Base-by-base conservation (phyloP, 1,139 yeast genomes). In the Lodderomyces jiufengensis region DNA sequence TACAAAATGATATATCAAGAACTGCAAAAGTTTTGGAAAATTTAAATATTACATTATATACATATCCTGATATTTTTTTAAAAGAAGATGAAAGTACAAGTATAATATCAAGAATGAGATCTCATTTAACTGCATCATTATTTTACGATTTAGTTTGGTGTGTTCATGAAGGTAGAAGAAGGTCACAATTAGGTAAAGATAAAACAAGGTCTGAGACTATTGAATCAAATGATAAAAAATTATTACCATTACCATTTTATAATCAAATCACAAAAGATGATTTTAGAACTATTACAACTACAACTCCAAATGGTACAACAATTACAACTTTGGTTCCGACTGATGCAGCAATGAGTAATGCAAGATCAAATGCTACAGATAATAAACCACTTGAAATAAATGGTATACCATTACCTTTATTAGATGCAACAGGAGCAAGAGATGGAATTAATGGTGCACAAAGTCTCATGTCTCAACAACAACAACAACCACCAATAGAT, bases 111-210 rank as follows among this genome's bases (percentile, higher is more conserved):
- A 70, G 94, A 39, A 90, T 88, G 95, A 73, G 97, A 50, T 85
- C 95, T 0, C 97, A 90, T 60, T 67, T 90, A 49, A 85, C 96
- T 0, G 95, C 95, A 0, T 87, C 96, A 0, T 62, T 90, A 38
- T 90, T 90, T 52, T 90, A 90, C 55, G 97, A 90, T 59, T 70
- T 90, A 40, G 92, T 90, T 13, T 88, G 95, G 92, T 85, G 95
- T 54, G 85, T 90, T 33, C 97, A 90, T 57, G 97, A 90, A 54
- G 96, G 96, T 0, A 70, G 95, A 55, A 70, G 97, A 54, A 66
- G 95, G 41, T 78, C 81, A 12, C 57, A 77, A 35, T 66, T 72
- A 20, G 77, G 67, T 37, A 75, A 74, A 36, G 59, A 57, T 37
- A 55, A 60, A 32, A 66, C 66, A 2, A 15, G 49, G 49, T 40